A percentile compares a stretch with the other conserved stretches of the same genome.
Conservation (phyloP, 108 stramenopile genomes). For the Phaeodactylum tricornutum region DNA sequence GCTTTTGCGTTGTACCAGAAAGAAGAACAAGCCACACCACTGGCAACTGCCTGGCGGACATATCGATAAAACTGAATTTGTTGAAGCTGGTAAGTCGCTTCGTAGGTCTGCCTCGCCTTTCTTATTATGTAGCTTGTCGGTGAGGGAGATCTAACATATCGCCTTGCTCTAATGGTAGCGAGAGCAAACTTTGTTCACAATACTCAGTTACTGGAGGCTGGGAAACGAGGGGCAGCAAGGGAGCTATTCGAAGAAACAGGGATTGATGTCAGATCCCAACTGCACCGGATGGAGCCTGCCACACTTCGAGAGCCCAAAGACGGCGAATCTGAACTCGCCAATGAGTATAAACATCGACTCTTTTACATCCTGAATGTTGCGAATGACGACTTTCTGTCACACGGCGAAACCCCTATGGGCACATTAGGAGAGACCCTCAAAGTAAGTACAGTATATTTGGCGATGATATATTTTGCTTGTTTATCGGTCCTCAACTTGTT, state of each 20-base stretch:
- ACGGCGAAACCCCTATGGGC: constrained; percentile 2
- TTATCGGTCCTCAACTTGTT: background rate
- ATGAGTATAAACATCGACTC: constrained; percentile 37
- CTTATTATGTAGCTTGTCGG: background rate
- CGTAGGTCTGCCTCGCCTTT: too few relatives aligned
- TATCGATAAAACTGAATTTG: constrained; percentile 62
- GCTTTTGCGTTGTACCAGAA: constrained; percentile 62
- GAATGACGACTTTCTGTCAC: constrained; percentile 41
- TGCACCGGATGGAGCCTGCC: constrained; percentile 42
- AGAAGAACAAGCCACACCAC: constrained; percentile 59
- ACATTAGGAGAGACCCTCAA: background rate
- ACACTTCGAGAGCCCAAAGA: constrained; percentile 8
- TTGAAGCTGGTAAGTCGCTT: constrained; percentile 16
- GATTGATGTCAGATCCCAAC: constrained; percentile 39
- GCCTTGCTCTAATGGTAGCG: constrained; percentile 3
- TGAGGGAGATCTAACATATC: background rate
- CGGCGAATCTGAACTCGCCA: constrained; percentile 6
- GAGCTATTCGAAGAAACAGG: constrained; percentile 80
- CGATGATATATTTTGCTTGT: constrained; percentile 2
- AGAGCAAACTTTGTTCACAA: constrained; percentile 1
- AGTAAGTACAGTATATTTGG: background rate
- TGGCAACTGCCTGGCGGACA: constrained; percentile 79
- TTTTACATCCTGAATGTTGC: constrained; percentile 38
- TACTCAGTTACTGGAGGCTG: constrained; percentile 35
- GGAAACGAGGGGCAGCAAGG: constrained; percentile 53